Evolutionary conservation across 2,329 filamentous ascomycete genomes (phyloP), one percentile per base, ranked within the genome.

Genomic region (Phialophora chinensis): DNA sequence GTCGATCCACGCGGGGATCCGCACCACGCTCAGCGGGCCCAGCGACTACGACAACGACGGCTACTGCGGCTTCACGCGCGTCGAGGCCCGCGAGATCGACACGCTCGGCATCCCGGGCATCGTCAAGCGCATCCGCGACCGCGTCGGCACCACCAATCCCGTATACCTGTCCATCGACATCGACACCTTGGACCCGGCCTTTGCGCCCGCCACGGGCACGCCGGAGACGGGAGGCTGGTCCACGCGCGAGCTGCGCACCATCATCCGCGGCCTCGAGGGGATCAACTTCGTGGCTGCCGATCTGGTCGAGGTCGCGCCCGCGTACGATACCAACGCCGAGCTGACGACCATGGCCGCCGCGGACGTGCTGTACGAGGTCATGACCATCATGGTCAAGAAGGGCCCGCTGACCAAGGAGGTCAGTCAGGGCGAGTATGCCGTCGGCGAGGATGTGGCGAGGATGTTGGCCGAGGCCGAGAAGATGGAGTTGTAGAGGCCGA

Each of bases 141-240:
- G 91, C 27, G 90, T 96, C 20, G 91, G 91, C 8, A 90, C 88
- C 25, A 83, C 66, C 44, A 88, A 88, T 67, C 91, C 91, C 0
- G 90, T 95, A 0, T 96, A 96, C 75, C 79, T 96, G 35, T 91
- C 87, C 6, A 89, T 96, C 55, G 93, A 97, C 75, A 96, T 96
- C 73, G 92, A 96, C 75, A 93, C 91, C 0, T 82, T 96, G 3
- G 92, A 96, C 75, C 92, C 93, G 7, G 91, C 91, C 4, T 94
- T 79, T 63, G 79, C 80, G 4, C 80, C 79, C 8, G 80, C 77
- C 27, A 88, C 86, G 0, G 86, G 87, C 2, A 88, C 87, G 1
- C 82, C 86, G 10, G 87, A 88, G 73, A 84, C 85, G 1, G 86
- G 86, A 54, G 87, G 86, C 2, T 88, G 86, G 86, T 83, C 81